phyloP scores from a whole-genome alignment of 2,329 filamentous ascomycete genomes.

The Colletotrichum cuscutae region DNA sequence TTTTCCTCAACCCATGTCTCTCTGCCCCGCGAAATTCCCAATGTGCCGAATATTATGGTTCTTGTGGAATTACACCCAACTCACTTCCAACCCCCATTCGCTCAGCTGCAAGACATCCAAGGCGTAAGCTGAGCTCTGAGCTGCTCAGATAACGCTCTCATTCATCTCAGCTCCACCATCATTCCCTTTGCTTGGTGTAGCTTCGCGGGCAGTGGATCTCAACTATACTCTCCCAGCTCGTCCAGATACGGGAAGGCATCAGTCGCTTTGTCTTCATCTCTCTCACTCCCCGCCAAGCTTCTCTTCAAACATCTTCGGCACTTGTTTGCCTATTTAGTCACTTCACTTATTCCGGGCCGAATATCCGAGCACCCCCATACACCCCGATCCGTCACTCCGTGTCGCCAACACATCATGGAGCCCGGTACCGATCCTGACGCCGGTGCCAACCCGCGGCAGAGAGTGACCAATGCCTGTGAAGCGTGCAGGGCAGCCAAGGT shows the following conservation, averaged over 20 bases:
- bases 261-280: neutral
- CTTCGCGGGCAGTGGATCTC: neutral
- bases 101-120: neutral
- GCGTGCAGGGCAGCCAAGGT: slow-evolving; percentile 64
- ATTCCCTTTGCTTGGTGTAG: neutral
- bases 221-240: neutral
- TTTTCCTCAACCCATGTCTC: neutral
- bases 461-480: slow-evolving; percentile 59
- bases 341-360: neutral
- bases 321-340: neutral
- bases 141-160: neutral
- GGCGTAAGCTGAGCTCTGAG: neutral
- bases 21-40: neutral
- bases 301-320: neutral
- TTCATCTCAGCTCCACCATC: neutral
- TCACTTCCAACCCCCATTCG: neutral
- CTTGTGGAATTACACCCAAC: neutral
- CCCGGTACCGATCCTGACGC: slow-evolving; percentile 3
- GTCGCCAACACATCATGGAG: slow-evolving; percentile 10
- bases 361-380: neutral
- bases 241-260: slow-evolving; percentile 3
- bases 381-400: neutral
- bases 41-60: neutral
- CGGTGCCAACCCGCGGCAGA: slow-evolving; percentile 17
- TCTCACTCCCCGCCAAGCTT: neutral